Evolutionary conservation across 192 early-diverging fungal species (phyloP).

Genomic region (Dissophora ornata): DNA sequence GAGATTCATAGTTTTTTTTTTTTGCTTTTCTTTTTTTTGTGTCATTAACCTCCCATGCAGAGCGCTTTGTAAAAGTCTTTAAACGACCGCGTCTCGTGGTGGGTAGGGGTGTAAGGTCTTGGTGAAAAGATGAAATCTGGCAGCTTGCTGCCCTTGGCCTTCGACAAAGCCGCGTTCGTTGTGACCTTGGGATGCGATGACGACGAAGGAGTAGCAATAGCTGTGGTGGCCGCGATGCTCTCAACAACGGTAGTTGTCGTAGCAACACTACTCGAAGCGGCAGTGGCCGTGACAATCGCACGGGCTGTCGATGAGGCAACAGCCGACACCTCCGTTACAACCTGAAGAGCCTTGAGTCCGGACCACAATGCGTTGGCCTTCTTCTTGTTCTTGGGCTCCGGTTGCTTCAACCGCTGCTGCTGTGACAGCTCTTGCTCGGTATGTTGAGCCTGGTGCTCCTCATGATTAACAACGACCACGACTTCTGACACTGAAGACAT

Average conservation of each 20-base stretch:
- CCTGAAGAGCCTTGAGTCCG: slow-evolving; percentile 17
- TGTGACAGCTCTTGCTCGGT: too few relatives aligned
- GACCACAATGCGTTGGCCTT: slow-evolving; percentile 18
- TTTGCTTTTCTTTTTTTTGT: not conserved
- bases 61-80: slow-evolving; percentile 41
- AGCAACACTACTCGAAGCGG: too few relatives aligned
- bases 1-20: too few relatives aligned
- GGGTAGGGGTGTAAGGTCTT: slow-evolving; percentile 23
- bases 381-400: slow-evolving; percentile 12
- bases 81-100: slow-evolving; percentile 29
- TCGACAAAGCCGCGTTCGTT: not conserved
- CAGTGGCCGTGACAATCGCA: not conserved
- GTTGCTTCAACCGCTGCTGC: not conserved
- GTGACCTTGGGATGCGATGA: not conserved
- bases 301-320: not conserved
- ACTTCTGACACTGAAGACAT: slow-evolving; percentile 1
- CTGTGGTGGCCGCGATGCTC: too few relatives aligned
- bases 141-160: not conserved
- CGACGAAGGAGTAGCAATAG: too few relatives aligned
- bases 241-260: too few relatives aligned
- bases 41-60: slow-evolving; percentile 25
- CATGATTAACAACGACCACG: not conserved
- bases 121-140: slow-evolving; percentile 49
- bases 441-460: not conserved
- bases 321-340: not conserved